These are phyloP conservation scores for Tilletia horrida DNA, from an alignment of 1,284 basidiomycete genomes.

Conservation along the genomic window DNA sequence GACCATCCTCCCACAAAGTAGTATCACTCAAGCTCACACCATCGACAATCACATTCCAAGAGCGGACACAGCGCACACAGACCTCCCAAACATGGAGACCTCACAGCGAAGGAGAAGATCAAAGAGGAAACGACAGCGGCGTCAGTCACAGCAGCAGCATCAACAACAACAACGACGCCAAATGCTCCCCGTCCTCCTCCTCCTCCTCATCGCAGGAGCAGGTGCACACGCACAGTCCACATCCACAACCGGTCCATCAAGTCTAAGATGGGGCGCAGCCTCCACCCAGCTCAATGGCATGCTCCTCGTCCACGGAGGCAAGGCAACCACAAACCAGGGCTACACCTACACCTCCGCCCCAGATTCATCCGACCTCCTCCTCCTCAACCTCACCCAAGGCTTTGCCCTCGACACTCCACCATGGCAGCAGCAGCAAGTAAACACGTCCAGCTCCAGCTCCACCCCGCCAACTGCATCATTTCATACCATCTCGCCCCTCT, in stretches of 20 bases:
- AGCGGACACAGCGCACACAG: no score
- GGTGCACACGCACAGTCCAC: neutral
- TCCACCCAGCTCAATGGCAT: slow-evolving; percentile 34
- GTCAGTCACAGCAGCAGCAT: neutral
- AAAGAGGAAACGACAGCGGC: neutral
- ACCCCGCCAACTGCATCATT: slow-evolving; percentile 24
- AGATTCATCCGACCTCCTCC: slow-evolving; percentile 33
- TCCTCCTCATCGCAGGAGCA: neutral
- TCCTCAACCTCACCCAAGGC: slow-evolving; percentile 33
- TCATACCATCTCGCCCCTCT: slow-evolving; percentile 43
- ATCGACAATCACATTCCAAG: no score
- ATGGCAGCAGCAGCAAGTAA: slow-evolving; percentile 31
- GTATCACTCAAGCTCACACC: no score
- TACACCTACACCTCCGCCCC: slow-evolving; percentile 45
- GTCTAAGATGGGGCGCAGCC: slow-evolving; percentile 38
- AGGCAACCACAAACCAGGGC: slow-evolving; percentile 34
- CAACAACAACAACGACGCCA: no score
- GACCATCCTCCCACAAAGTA: no score
- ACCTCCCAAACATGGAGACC: neutral
- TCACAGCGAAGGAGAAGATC: neutral
- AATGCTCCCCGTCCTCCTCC: no score
- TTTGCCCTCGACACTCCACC: slow-evolving; percentile 34
- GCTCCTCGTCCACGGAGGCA: slow-evolving; percentile 46
- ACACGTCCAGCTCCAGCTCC: slow-evolving; percentile 21
- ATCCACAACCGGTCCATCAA: neutral